Evolutionary conservation across 768 basidiomycete species (phyloP), one percentile per base, ranked within the genome.

Genomic region (Pholiota conissans): DNA sequence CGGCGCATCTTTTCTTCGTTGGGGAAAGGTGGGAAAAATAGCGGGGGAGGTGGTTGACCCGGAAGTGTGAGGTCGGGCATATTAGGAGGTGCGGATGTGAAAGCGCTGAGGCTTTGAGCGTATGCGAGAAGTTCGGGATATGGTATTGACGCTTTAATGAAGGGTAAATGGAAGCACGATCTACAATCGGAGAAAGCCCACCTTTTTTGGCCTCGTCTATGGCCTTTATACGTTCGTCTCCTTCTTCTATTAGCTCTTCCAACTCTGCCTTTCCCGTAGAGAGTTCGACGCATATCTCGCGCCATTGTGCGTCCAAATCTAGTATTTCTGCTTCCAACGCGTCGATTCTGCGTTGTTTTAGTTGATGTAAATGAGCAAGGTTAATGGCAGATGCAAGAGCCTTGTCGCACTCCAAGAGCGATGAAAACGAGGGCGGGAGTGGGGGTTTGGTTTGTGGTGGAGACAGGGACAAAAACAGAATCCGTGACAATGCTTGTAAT

Each of bases 1-100:
- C 86, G 81, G 51, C 91, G 85, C 90, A 94, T 92, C 72, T 91
- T 93, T 69, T 93, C 92, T 73, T 93, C 91, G 66, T 92, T 93
- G 0, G 92, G 92, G 70, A 93, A 94, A 10, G 93, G 93, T 34
- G 91, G 91, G 74, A 93, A 92, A 79, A 94, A 93, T 39, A 91
- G 67, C 16, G 88, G 89, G 16, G 87, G 86, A 0, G 89, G 88
- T 10, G 85, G 85, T 63, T 89, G 90, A 8, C 87, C 88, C 0
- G 88, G 85, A 5, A 84, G 73, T 24, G 77, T 77, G 47, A 85
- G 79, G 64, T 91, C 90, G 20, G 90, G 90, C 84, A 92, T 89
- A 66, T 91, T 91, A 9, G 92, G 92, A 7, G 92, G 92, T 9
- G 91, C 92, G 30, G 92, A 92, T 5, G 92, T 92, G 72, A 93